These are phyloP conservation scores for Phylloporus sp. DNA, from an alignment of 768 basidiomycete species.

Conservation along the genomic window DNA sequence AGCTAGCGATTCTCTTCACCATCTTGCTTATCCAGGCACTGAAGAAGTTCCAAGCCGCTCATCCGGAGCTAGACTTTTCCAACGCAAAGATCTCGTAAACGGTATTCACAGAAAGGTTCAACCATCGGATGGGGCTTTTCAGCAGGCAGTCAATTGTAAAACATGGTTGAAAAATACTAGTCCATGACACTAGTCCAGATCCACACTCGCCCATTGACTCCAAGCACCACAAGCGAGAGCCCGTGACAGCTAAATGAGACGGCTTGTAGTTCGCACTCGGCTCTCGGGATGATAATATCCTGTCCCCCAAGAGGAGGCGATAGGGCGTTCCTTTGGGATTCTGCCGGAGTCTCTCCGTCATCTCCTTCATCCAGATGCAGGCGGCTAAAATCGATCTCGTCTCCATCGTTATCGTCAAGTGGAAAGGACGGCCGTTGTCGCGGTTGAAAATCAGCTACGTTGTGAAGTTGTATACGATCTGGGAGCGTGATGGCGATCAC, in stretches of 20 bases:
- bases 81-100: slow-evolving; percentile 78
- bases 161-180: slow-evolving; percentile 1
- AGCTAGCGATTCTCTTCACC: background rate
- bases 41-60: slow-evolving; percentile 81
- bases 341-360: slow-evolving; percentile 13
- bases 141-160: background rate
- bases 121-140: background rate
- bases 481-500: slow-evolving; percentile 44
- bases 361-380: slow-evolving; percentile 29
- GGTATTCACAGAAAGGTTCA: background rate
- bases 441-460: slow-evolving; percentile 42
- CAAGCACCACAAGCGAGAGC: slow-evolving; percentile 20
- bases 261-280: slow-evolving; percentile 30
- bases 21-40: slow-evolving; percentile 49
- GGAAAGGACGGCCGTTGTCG: slow-evolving; percentile 42
- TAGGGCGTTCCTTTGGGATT: slow-evolving; percentile 3
- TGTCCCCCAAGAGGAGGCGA: slow-evolving; percentile 16
- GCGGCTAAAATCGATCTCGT: slow-evolving; percentile 15
- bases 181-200: slow-evolving; percentile 24
- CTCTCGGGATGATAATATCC: slow-evolving; percentile 21
- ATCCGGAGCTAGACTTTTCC: slow-evolving; percentile 94
- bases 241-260: slow-evolving; percentile 44
- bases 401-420: slow-evolving; percentile 24
- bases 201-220: slow-evolving; percentile 19
- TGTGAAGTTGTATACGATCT: slow-evolving; percentile 40